Conservation (phyloP, 75 land plant species). For the Picea sitchensis region DNA sequence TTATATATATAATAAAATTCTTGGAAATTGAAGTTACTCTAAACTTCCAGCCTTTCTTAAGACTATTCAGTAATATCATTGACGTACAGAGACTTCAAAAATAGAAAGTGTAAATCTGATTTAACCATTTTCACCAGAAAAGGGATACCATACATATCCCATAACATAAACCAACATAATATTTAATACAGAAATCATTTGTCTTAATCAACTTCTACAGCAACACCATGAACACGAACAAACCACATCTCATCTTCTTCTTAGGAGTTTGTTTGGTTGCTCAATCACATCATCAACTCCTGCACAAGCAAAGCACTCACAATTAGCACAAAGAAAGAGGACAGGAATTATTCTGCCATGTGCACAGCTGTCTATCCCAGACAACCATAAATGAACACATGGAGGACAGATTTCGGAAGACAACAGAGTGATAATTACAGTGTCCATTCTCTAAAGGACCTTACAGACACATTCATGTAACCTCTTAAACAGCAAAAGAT, state of each 20-base stretch:
- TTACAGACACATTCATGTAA: not conserved
- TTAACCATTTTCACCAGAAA: not conserved
- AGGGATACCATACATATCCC: not conserved
- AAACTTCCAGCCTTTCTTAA: not conserved
- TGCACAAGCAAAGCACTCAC: not conserved
- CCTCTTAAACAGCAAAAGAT: not conserved
- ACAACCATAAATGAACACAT: not conserved
- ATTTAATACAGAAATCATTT: not conserved
- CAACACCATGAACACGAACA: constrained; percentile 1
- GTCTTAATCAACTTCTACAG: not conserved
- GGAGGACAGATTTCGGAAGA: not conserved
- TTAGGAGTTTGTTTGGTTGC: not conserved
- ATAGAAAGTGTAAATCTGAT: not conserved
- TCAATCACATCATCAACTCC: not conserved
- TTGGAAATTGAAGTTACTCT: not conserved
- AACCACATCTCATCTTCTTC: not conserved
- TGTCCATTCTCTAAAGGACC: not conserved
- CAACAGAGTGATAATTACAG: not conserved
- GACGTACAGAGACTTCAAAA: not conserved
- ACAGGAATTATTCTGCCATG: not conserved
- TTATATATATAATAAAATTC: not conserved
- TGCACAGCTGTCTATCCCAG: too few relatives aligned
- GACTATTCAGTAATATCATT: not conserved
- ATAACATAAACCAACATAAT: not conserved
- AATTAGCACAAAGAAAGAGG: not conserved